Base-by-base conservation (phyloP, 352 stramenopile species). In the Pythium grandisporangium region DNA sequence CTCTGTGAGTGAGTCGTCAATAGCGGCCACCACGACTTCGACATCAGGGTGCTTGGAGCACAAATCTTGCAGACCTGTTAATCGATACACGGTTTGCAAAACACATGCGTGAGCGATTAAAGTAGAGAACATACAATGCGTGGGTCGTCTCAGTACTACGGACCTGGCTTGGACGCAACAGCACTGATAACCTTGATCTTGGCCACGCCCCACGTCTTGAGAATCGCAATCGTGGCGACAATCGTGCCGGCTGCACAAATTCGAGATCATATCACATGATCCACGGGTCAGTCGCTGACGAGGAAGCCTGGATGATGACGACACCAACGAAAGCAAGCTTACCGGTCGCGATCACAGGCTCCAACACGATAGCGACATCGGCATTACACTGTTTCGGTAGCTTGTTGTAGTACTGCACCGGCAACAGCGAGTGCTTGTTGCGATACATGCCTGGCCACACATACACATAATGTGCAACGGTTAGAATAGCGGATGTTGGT, bases 381-480 rank as follows among this genome's bases (percentile, higher is more conserved):
- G 74, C 63, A 29, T 86, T 73, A 63, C 92, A 96, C 51, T 95
- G 73, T 45, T 96, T 96, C 2, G 96, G 96, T 3, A 99, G 69
- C 51, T 97, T 95, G 79, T 98, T 99, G 72, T 99, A 99, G 75
- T 99, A 99, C 54, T 98, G 90, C n/a, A 99, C 92, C 3, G 95
- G 95, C 22, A 96, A 53, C 7, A 97, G 65, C 34, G 74, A 90
- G 36, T 90, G 70, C 45, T 96, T 95, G 61, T 89, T 86, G 42
- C 81, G 78, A 61, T 95, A 96, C 75, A 92, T 92, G 36, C 77
- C 77, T 88, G 30, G 0, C 17, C 7, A 24, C 5, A 29, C 10
- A 32, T 19, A 2, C 16, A 34, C 12, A 19, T 11, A 17, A 6
- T 8, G 12, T 38, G 49, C 30, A 12, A 34, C 11, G 1, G n/a